phyloP scores from a whole-genome alignment of 345 rosid species.

The Gossypium herbaceum region DNA sequence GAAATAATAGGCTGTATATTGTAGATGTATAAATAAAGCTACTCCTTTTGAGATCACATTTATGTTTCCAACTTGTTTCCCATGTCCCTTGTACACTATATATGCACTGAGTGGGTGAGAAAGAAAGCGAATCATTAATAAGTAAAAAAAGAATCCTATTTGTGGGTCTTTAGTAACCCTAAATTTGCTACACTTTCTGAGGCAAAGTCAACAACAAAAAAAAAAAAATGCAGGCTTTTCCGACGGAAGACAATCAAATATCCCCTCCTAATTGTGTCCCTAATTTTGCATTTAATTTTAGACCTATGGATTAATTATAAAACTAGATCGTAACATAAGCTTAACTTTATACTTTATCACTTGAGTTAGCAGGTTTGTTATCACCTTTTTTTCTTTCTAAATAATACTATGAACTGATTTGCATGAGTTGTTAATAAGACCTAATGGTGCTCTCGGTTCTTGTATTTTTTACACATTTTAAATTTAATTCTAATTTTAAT shows the following conservation, averaged over 20 bases:
- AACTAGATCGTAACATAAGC: neutral
- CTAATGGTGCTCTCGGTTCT: too few species aligned
- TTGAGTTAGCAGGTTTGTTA: neutral
- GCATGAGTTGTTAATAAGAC: neutral
- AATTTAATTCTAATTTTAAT: too few species aligned
- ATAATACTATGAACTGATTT: too few species aligned
- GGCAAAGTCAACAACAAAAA: conserved; percentile 27
- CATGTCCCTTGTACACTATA: neutral
- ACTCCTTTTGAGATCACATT: conserved; percentile 23
- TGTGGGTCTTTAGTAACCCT: conserved; percentile 22
- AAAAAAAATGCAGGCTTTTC: conserved; percentile 12
- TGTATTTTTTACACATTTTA: too few species aligned
- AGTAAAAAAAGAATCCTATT: conserved; percentile 17
- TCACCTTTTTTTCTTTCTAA: neutral
- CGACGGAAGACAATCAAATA: conserved; percentile 7
- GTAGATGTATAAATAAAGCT: conserved; percentile 9
- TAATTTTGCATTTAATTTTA: neutral
- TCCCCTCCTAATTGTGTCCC: conserved; percentile 6
- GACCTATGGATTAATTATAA: neutral
- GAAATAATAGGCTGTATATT: neutral
- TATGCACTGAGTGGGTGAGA: conserved; percentile 3
- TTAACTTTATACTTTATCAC: too few species aligned
- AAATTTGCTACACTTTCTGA: conserved; percentile 29
- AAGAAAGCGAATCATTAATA: conserved; percentile 12
- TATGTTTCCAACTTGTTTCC: conserved; percentile 12